These are phyloP conservation scores for Phytophthora chlamydospora DNA, from an alignment of 352 stramenopile species.

Conservation along the genomic window DNA sequence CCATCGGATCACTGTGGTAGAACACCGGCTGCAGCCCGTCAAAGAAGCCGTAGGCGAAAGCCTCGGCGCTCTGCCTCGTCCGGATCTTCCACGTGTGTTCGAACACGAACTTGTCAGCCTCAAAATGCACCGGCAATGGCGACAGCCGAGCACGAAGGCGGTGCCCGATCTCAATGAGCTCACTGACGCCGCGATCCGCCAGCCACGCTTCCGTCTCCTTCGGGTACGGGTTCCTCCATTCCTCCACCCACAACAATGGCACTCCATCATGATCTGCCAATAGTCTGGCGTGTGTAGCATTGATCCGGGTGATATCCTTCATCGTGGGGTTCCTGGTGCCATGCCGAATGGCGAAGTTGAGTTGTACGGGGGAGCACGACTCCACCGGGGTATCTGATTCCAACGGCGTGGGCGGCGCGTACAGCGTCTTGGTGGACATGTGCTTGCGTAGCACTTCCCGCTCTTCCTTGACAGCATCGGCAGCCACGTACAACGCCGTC, in stretches of 20 bases:
- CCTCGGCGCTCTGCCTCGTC: slow-evolving; percentile 77
- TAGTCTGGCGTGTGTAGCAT: slow-evolving; percentile 47
- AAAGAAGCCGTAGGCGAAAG: slow-evolving; percentile 82
- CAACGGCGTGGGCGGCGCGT: slow-evolving; percentile 33
- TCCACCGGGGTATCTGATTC: slow-evolving; percentile 9
- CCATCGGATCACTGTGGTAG: slow-evolving; percentile 53
- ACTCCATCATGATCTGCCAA: slow-evolving; percentile 2
- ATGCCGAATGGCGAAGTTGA: slow-evolving; percentile 83
- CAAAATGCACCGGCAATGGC: slow-evolving; percentile 27
- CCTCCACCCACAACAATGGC: slow-evolving; percentile 36
- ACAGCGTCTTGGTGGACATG: slow-evolving; percentile 87
- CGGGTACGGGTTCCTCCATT: slow-evolving; percentile 63
- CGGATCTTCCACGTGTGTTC: slow-evolving; percentile 86
- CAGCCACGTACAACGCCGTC: slow-evolving; percentile 1
- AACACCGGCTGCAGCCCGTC: slow-evolving; percentile 60
- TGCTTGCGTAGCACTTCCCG: slow-evolving; percentile 48
- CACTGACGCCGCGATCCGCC: slow-evolving; percentile 55
- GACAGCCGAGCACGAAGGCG: slow-evolving; percentile 60
- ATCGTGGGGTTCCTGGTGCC: slow-evolving; percentile 80
- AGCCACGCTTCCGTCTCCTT: slow-evolving; percentile 53
- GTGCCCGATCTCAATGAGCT: slow-evolving; percentile 65
- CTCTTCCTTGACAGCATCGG: slow-evolving; percentile 10
- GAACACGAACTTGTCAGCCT: slow-evolving; percentile 54
- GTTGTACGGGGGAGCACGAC: slow-evolving; percentile 57
- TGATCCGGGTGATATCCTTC: slow-evolving; percentile 78